These are phyloP conservation scores for Cryptosporidium sp. DNA, from an alignment of 169 alveolate species.

Conservation along the genomic window DNA sequence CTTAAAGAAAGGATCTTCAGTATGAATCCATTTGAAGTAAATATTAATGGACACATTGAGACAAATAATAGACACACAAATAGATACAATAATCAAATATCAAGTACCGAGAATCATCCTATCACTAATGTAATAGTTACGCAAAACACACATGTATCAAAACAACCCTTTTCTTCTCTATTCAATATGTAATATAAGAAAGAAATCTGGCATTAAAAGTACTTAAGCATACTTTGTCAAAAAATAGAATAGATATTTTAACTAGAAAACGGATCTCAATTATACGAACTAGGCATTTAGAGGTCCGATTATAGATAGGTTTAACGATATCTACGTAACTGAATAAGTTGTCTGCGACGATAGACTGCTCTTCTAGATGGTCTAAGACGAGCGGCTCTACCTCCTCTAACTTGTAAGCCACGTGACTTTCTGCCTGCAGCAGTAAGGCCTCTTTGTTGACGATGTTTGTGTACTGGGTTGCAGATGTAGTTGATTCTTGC, in stretches of 20 bases:
- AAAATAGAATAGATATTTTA: background rate
- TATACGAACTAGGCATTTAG: background rate
- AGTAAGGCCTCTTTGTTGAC: conserved; percentile 98
- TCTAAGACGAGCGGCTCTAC: conserved; percentile 92
- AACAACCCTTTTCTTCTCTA: conserved; percentile 50
- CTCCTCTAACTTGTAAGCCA: conserved; percentile 96
- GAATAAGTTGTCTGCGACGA: conserved; percentile 94
- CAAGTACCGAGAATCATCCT: background rate
- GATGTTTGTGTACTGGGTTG: conserved; percentile 96
- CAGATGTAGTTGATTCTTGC: conserved; percentile 99
- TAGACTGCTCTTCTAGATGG: conserved; percentile 96
- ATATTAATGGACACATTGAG: background rate
- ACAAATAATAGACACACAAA: background rate
- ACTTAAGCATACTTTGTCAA: conserved; percentile 13
- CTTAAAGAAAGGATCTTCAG: conserved; percentile 26
- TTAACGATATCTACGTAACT: conserved; percentile 96
- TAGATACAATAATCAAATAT: background rate
- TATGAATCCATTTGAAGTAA: background rate
- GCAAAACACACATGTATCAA: background rate
- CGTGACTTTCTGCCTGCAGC: conserved; percentile 91
- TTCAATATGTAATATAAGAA: conserved; percentile 13
- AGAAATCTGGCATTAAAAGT: background rate
- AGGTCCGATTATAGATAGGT: conserved; percentile 24
- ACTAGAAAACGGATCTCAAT: conserved; percentile 2
- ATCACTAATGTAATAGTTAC: conserved; percentile 37